Evolutionary conservation across 768 basidiomycete species (phyloP), one percentile per base, ranked within the genome.

Genomic region (Tricholoma terreum): DNA sequence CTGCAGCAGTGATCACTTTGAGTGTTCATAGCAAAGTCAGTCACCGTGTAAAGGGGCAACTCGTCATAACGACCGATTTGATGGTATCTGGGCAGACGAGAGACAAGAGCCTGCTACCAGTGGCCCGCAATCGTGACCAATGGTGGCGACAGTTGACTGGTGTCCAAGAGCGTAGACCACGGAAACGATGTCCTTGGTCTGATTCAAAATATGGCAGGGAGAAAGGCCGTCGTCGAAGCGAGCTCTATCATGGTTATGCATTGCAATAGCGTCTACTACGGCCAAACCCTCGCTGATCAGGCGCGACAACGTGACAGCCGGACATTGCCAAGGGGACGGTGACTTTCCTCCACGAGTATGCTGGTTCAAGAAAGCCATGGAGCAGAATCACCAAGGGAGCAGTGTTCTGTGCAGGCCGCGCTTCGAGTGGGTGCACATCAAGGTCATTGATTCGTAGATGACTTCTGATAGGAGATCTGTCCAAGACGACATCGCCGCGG

Each of bases 121-220:
- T 21, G 85, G 82, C 19, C 86, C 86, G 53, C 79, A 80, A 63
- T 87, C 85, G 65, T 86, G 85, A 0, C 85, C 85, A 1, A 87
- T 71, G 38, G 86, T 71, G n/a, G 80, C 72, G 10, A 75, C 70
- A 0, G 73, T 82, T 2, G 72, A 71, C 2, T 63, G 63, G 63
- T 84, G 77, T 0, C 81, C 82, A 6, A 87, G 75, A 0, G 78
- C 73, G 51, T 74, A 75, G 2, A 82, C 77, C 17, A 87, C 78
- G 4, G 77, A 71, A 31, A 82, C 72, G 50, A 84, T 63, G 59
- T 87, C 85, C 11, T 76, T 75, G 2, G 72, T 77, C 60, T 83
- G 63, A 63, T 82, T 84, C 58, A 84, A 67, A 60, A 78, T 67
- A 22, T 80, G 75, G 64, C 75, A 87, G 0, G 81, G 78, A 14